phyloP scores from a whole-genome alignment of 2,329 filamentous ascomycete species.

The Sporothrix sp. region DNA sequence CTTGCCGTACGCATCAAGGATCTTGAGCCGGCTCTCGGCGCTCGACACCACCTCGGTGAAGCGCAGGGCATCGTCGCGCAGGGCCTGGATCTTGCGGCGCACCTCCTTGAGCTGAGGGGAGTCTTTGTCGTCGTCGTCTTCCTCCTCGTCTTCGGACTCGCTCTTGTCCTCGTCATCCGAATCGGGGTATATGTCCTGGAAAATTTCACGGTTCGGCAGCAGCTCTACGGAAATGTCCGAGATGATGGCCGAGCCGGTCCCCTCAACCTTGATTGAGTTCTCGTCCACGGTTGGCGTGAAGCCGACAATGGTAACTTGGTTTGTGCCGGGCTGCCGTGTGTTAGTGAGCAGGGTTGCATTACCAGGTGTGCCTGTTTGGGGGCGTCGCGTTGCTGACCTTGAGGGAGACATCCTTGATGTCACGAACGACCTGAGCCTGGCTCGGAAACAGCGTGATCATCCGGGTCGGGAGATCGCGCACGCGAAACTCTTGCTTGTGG shows the following conservation, averaged over 20 bases:
- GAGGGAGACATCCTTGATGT: slow-evolving; percentile 45
- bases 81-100: slow-evolving; percentile 23
- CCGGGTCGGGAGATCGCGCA: slow-evolving; percentile 48
- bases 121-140: slow-evolving; percentile 22
- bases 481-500: slow-evolving; percentile 40
- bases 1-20: slow-evolving; percentile 33
- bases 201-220: slow-evolving; percentile 44
- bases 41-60: slow-evolving; percentile 26
- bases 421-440: slow-evolving; percentile 49
- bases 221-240: slow-evolving; percentile 53
- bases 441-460: slow-evolving; percentile 54
- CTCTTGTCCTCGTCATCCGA: slow-evolving; percentile 28
- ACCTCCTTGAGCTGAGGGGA: slow-evolving; percentile 23
- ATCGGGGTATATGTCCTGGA: slow-evolving; percentile 44
- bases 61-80: slow-evolving; percentile 24
- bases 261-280: slow-evolving; percentile 50
- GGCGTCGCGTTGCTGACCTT: too few species aligned
- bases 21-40: slow-evolving; percentile 29
- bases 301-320: slow-evolving; percentile 47
- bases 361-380: too few species aligned
- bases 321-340: slow-evolving; percentile 34
- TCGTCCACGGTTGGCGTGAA: slow-evolving; percentile 44
- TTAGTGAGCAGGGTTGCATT: not conserved
- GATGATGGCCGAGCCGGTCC: slow-evolving; percentile 47
- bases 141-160: slow-evolving; percentile 22